Percentiles rank a stretch among this genome's conserved stretches.
These are phyloP conservation scores for Aureobasidium uvarum DNA, from an alignment of 2,329 filamentous ascomycete genomes.

Conservation along the genomic window DNA sequence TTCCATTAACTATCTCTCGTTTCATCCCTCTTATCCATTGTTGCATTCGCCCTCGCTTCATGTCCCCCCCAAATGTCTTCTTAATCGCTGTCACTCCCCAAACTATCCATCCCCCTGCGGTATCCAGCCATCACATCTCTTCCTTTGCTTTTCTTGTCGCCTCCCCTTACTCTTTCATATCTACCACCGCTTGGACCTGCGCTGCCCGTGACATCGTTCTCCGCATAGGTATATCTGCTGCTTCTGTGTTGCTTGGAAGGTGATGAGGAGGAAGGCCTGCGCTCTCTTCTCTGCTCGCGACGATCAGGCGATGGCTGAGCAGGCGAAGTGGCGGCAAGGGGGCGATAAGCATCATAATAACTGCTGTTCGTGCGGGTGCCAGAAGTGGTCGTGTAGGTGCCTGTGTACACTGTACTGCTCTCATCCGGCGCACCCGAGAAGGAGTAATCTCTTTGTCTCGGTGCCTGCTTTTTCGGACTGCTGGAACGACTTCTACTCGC, in stretches of 20 bases:
- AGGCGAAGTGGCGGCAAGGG: slow-evolving; percentile 26
- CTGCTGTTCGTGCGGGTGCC: slow-evolving; percentile 33
- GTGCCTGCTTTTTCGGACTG: slow-evolving; percentile 35
- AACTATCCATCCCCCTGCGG: slow-evolving; percentile 46
- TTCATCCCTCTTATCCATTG: no score
- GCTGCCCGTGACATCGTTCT: slow-evolving; percentile 39
- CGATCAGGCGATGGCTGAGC: slow-evolving; percentile 26
- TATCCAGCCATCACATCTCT: slow-evolving; percentile 31
- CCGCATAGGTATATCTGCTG: slow-evolving; percentile 31
- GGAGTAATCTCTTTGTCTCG: slow-evolving; percentile 36
- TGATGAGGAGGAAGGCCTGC: neutral
- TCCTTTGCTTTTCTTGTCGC: slow-evolving; percentile 29
- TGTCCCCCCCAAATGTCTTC: no score
- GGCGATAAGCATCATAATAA: slow-evolving; percentile 41
- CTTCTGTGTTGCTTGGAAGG: slow-evolving; percentile 6
- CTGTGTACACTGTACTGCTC: slow-evolving; percentile 43
- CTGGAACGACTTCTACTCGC: slow-evolving; percentile 30
- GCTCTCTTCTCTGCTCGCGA: neutral
- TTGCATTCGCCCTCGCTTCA: no score
- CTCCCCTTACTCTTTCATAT: slow-evolving; percentile 44
- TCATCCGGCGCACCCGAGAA: slow-evolving; percentile 38
- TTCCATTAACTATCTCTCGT: neutral
- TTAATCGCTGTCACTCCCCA: slow-evolving; percentile 12
- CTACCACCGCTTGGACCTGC: slow-evolving; percentile 46
- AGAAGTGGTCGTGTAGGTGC: slow-evolving; percentile 33